These are phyloP conservation scores for Ophiostoma ulmi DNA, from an alignment of 2,329 filamentous ascomycete genomes.

Conservation along the genomic window DNA sequence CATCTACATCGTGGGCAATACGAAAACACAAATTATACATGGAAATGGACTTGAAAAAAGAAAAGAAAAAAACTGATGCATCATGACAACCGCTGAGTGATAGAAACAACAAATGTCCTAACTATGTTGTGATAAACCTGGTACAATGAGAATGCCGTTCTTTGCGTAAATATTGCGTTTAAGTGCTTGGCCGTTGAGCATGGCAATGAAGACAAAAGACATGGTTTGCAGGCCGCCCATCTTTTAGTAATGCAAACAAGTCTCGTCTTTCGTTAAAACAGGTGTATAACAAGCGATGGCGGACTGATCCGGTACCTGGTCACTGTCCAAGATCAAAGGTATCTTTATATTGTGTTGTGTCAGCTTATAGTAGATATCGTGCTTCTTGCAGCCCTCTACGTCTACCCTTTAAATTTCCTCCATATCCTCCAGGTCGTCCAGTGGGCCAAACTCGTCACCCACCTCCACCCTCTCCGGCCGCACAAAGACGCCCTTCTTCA, in stretches of 20 bases:
- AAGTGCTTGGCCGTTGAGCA: neutral
- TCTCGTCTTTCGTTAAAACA: neutral
- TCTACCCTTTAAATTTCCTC: slow-evolving; percentile 56
- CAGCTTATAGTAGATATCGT: neutral
- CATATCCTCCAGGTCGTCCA: slow-evolving; percentile 72
- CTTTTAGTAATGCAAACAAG: neutral
- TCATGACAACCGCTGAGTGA: neutral
- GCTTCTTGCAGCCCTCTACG: neutral
- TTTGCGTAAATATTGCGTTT: neutral
- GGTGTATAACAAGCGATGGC: neutral
- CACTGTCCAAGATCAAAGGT: neutral
- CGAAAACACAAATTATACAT: neutral
- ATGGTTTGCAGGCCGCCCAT: neutral
- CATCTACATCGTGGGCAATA: neutral
- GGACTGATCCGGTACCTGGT: neutral
- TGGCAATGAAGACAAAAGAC: neutral
- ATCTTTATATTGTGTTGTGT: neutral
- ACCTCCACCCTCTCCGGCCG: slow-evolving; percentile 71
- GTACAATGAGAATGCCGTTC: neutral
- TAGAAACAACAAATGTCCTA: neutral
- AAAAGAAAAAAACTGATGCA: neutral
- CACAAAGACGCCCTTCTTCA: slow-evolving; percentile 74
- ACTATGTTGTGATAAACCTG: neutral
- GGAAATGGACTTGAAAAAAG: neutral
- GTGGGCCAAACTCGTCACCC: slow-evolving; percentile 60